phyloP scores from a whole-genome alignment of 202 grass and related monocot species.

The Saccharum hybrid region DNA sequence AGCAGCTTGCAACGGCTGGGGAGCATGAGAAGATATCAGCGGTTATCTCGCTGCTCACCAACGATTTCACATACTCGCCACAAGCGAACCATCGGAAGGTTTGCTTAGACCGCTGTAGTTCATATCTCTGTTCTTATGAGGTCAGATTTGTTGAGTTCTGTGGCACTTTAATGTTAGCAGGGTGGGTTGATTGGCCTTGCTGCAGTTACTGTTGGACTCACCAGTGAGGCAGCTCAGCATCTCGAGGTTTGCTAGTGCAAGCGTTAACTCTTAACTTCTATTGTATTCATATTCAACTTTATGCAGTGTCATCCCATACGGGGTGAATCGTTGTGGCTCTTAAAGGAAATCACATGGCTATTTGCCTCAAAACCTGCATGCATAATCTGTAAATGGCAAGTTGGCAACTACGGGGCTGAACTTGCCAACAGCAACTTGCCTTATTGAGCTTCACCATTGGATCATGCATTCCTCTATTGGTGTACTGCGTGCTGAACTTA shows the following conservation, averaged over 20 bases:
- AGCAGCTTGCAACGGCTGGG: conserved; percentile 67
- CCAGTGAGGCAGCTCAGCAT: conserved; percentile 80
- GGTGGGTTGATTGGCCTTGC: conserved; percentile 96
- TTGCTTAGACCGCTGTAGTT: conserved; percentile 21
- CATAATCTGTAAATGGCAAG: conserved; percentile 21
- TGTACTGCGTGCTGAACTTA: background rate
- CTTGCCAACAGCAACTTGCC: conserved; percentile 1
- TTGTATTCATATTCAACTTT: conserved; percentile 31
- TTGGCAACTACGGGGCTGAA: background rate
- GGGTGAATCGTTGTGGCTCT: background rate
- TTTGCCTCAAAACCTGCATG: conserved; percentile 10
- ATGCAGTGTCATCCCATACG: background rate
- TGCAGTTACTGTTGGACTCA: conserved; percentile 89
- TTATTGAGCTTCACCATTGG: background rate
- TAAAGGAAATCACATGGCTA: background rate
- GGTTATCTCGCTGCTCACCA: conserved; percentile 66
- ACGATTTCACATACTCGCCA: conserved; percentile 70
- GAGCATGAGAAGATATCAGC: conserved; percentile 95
- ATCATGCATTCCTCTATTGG: conserved; percentile 15
- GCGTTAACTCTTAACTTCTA: background rate
- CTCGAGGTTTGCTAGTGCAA: conserved; percentile 72
- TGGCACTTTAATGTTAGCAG: conserved; percentile 56
- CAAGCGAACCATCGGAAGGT: conserved; percentile 97
- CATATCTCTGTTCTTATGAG: background rate
- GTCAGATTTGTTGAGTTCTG: conserved; percentile 51